Percentiles rank a stretch among this genome's conserved stretches.
These are phyloP conservation scores for Asterella californica DNA, from an alignment of 225 moss, liverwort and hornwort genomes.

Conservation along the genomic window DNA sequence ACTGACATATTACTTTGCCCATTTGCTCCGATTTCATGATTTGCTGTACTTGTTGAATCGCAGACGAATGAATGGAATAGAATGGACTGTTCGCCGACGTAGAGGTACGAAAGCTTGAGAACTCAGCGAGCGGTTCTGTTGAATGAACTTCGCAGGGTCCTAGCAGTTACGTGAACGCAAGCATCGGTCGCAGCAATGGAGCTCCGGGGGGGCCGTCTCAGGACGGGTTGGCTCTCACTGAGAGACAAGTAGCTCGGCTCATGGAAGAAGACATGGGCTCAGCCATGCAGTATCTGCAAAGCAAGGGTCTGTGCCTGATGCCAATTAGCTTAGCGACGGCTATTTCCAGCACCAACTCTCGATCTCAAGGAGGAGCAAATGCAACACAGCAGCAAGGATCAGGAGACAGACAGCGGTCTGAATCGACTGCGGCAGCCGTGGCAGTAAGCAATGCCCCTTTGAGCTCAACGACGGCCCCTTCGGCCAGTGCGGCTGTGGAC, in stretches of 20 bases:
- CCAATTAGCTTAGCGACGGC: conserved; percentile 95
- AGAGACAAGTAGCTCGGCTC: conserved; percentile 85
- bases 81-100: background rate
- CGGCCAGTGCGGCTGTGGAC: conserved; percentile 25
- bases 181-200: conserved; percentile 60
- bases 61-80: background rate
- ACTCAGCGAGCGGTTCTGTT: background rate
- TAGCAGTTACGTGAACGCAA: conserved; percentile 67
- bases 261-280: conserved; percentile 99
- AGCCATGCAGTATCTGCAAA: conserved; percentile 98
- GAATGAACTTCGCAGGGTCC: conserved; percentile 49
- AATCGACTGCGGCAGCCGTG: conserved; percentile 21
- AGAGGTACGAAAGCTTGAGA: background rate
- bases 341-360: conserved; percentile 73
- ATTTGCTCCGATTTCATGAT: background rate
- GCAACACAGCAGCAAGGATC: conserved; percentile 28
- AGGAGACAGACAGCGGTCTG: conserved; percentile 43
- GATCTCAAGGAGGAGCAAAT: conserved; percentile 39
- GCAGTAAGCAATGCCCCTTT: conserved; percentile 17
- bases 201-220: conserved; percentile 49
- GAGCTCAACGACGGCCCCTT: conserved; percentile 22
- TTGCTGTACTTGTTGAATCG: too few species aligned
- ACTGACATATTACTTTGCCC: conserved; percentile 3
- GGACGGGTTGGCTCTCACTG: conserved; percentile 88
- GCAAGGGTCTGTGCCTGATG: conserved; percentile 96